These are phyloP conservation scores for Trichaptum fuscoviolaceum DNA, from an alignment of 768 basidiomycete species.

Conservation along the genomic window DNA sequence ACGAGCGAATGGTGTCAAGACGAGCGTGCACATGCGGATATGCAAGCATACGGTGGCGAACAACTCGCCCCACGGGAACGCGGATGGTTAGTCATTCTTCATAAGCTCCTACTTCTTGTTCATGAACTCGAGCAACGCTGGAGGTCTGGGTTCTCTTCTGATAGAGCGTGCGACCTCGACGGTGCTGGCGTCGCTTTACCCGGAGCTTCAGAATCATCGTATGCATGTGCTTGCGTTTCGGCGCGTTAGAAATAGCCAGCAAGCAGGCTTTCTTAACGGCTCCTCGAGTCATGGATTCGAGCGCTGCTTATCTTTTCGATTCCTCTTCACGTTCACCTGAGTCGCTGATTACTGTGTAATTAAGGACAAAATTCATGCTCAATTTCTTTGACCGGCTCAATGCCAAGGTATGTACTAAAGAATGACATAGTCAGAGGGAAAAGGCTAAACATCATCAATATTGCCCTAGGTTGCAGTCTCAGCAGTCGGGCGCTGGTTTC, in stretches of 20 bases:
- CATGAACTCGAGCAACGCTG: neutral
- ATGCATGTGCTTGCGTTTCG: neutral
- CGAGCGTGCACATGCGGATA: neutral
- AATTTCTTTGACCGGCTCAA: conserved; percentile 37
- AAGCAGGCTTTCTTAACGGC: neutral
- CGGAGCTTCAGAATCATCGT: neutral
- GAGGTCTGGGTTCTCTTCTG: neutral
- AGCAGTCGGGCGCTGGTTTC: conserved; percentile 58
- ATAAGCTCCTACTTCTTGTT: neutral
- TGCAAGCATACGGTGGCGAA: neutral
- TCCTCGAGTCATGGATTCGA: neutral
- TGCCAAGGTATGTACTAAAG: conserved; percentile 27
- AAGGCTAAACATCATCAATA: neutral
- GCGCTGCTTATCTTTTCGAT: neutral
- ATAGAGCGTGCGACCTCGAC: neutral
- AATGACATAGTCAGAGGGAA: neutral
- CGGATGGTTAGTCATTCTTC: neutral
- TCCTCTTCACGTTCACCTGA: neutral
- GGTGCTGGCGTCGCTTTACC: neutral
- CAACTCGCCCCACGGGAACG: neutral
- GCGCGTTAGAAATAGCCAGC: neutral
- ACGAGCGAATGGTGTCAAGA: neutral
- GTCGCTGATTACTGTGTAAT: neutral
- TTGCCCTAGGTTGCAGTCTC: conserved; percentile 33
- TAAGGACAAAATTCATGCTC: conserved; percentile 23